These are phyloP conservation scores for Acanthamoeba comandoni DNA, from an alignment of 208 protist genomes.

Conservation along the genomic window DNA sequence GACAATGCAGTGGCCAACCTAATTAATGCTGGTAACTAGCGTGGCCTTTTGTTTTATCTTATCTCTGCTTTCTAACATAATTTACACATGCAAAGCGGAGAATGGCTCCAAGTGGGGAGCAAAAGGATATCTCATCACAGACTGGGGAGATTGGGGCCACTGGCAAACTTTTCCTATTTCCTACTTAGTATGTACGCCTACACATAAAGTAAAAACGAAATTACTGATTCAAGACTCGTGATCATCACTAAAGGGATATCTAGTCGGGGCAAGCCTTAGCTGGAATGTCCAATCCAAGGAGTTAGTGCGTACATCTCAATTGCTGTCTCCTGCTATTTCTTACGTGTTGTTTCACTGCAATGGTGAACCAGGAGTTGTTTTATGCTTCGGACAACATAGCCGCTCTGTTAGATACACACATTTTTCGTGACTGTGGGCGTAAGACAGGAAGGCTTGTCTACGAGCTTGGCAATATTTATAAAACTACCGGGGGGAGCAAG, in stretches of 20 bases:
- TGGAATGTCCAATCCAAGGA: constrained; percentile 56
- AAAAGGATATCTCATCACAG: constrained; percentile 41
- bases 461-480: constrained; percentile 34
- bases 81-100: not conserved
- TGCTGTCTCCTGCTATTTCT: not conserved
- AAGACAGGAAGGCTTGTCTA: not conserved
- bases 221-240: too few species aligned
- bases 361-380: not conserved
- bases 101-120: constrained; percentile 18
- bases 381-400: not conserved
- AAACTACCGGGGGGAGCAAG: not conserved
- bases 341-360: not conserved
- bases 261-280: constrained; percentile 23
- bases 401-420: constrained; percentile 12
- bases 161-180: constrained; percentile 59
- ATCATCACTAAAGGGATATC: not conserved
- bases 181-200: not conserved
- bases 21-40: constrained; percentile 3
- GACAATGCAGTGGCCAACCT: constrained; percentile 53
- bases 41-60: not conserved
- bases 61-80: not conserved
- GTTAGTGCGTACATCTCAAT: not conserved
- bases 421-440: not conserved
- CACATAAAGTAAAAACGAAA: too few species aligned
- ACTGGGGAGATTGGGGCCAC: constrained; percentile 57